Evolutionary conservation across 2,329 filamentous ascomycete species (phyloP), one percentile per base, ranked within the genome.

Genomic region (Ascochyta fabae): DNA sequence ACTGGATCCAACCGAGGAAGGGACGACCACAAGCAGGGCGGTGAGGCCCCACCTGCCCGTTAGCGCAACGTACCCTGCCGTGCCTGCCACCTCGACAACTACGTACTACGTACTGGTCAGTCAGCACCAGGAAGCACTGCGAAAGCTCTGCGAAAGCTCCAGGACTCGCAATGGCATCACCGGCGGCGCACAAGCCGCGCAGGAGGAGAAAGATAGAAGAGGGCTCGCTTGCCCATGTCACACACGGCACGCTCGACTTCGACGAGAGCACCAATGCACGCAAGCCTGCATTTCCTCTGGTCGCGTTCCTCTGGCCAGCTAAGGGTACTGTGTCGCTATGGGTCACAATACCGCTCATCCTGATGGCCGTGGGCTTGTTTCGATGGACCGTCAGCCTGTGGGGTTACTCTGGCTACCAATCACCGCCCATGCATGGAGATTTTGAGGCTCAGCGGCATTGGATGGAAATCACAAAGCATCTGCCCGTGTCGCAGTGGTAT

Each of bases 391-490:
- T 92, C 43, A 90, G 92, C 26, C 81, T 98, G 39, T 98, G 95
- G 91, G 92, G 91, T 54, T 97, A 98, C 75, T 99, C 95, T 67
- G 95, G 94, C 52, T 90, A 88, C 69, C 81, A 88, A 56, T 86
- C 85, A 57, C 93, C 93, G 33, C 95, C 95, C 6, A 92, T 97
- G 87, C 90, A 93, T 71, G 95, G 95, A 63, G 95, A 99, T 77
- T 99, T 96, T 78, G 95, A 99, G 80, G 95, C 96, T 3, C 95
- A 99, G 76, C 83, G 95, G 67, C 95, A 99, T 77, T 99, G 95
- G 95, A 96, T 99, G 93, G 95, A 99, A 72, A 82, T 99, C 62
- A 97, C 95, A 2, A 90, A 86, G 8, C 86, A 96, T 56, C 81
- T 99, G 2, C 95, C 95, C 13, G 83, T 96, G 34, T 95, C 92